phyloP scores from a whole-genome alignment of 768 basidiomycete species.

The Butyriboletus loyo region DNA sequence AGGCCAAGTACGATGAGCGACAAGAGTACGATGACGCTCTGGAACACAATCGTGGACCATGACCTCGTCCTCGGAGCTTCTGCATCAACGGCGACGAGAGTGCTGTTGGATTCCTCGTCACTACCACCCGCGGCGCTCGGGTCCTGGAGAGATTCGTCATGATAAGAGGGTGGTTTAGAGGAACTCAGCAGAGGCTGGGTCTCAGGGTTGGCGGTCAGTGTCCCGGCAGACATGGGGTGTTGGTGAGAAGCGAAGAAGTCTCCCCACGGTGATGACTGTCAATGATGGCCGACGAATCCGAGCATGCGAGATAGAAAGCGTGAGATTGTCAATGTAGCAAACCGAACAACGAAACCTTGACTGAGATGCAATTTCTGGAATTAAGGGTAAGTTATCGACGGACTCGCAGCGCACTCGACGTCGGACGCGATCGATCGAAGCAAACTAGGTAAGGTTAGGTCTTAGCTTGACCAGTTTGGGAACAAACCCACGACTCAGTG shows the following conservation, averaged over 20 bases:
- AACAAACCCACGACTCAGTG: too few relatives aligned
- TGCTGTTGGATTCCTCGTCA: conserved; percentile 20
- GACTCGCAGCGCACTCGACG: too few relatives aligned
- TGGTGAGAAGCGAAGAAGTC: conserved; percentile 5
- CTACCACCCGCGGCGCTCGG: background rate
- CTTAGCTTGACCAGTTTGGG: too few relatives aligned
- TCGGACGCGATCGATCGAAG: too few relatives aligned
- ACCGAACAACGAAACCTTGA: too few relatives aligned
- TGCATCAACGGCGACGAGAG: background rate
- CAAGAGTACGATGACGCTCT: conserved; percentile 34
- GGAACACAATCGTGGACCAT: conserved; percentile 20
- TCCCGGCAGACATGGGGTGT: conserved; percentile 18
- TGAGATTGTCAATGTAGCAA: too few relatives aligned
- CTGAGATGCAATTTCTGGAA: too few relatives aligned
- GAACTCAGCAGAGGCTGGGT: conserved; percentile 23
- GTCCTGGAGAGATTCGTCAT: conserved; percentile 1
- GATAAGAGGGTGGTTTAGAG: conserved; percentile 17
- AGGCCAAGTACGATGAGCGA: conserved; percentile 42
- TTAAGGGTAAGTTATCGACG: too few relatives aligned
- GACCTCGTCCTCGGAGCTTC: conserved; percentile 7
- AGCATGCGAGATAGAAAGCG: too few relatives aligned
- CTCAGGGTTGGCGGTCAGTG: conserved; percentile 11
- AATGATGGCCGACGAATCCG: too few relatives aligned
- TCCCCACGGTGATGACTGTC: background rate
- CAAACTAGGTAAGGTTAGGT: too few relatives aligned